Conservation (phyloP, 2,329 filamentous ascomycete species). For the Thermoascus crustaceus region DNA sequence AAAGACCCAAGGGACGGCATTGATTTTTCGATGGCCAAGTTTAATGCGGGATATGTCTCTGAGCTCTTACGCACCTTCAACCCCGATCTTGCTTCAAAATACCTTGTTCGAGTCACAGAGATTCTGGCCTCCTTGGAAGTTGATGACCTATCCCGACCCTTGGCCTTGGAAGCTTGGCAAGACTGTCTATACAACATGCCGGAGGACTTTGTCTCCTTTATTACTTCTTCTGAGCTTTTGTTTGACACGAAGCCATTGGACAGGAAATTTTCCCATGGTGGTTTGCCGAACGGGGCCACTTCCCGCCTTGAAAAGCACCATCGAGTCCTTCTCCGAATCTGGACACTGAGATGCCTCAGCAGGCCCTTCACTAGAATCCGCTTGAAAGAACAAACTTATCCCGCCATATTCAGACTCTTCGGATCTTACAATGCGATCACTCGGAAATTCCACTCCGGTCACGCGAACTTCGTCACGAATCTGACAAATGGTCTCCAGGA, state of each 20-base stretch:
- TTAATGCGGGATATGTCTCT: slow-evolving; percentile 10
- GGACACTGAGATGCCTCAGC: slow-evolving; percentile 22
- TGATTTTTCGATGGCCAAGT: slow-evolving; percentile 2
- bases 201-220: no score
- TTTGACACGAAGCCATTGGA: slow-evolving; percentile 10
- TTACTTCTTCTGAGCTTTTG: slow-evolving; percentile 21
- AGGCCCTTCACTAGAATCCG: slow-evolving; percentile 13
- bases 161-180: slow-evolving; percentile 24
- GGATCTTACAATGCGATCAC: no score
- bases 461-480: slow-evolving; percentile 18
- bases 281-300: background rate
- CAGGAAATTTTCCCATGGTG: background rate
- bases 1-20: slow-evolving; percentile 3
- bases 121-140: slow-evolving; percentile 15
- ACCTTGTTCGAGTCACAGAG: slow-evolving; percentile 27
- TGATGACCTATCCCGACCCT: slow-evolving; percentile 8
- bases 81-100: slow-evolving; percentile 16
- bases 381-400: slow-evolving; percentile 12
- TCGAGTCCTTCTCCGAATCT: slow-evolving; percentile 26
- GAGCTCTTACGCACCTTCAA: slow-evolving; percentile 17
- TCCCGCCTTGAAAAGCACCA: slow-evolving; percentile 13
- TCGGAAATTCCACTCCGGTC: slow-evolving; percentile 21
- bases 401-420: slow-evolving; percentile 15
- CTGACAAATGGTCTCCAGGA: slow-evolving; percentile 21
- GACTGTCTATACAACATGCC: slow-evolving; percentile 17